A percentile compares a stretch with the other conserved stretches of the same genome.
phyloP scores from a whole-genome alignment of 257 asterid species.

The Nicotiana otophora region DNA sequence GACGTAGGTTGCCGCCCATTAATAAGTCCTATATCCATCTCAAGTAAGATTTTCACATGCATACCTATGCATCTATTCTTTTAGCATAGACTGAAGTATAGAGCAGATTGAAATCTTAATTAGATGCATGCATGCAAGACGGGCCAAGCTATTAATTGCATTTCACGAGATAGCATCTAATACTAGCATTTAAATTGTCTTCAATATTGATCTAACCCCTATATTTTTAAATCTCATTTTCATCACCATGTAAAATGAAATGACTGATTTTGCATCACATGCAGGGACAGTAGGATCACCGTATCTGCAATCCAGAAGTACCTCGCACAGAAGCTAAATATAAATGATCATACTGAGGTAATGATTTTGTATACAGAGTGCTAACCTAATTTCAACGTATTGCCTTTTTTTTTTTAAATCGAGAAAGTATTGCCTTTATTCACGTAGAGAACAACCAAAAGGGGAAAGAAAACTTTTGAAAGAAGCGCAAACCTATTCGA shows the following conservation, averaged over 20 bases:
- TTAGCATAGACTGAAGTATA: neutral
- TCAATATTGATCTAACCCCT: neutral
- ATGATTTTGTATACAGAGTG: neutral
- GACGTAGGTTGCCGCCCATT: neutral
- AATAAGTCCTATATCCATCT: neutral
- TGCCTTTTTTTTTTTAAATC: neutral
- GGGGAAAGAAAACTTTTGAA: neutral
- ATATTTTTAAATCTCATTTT: neutral
- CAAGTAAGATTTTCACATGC: neutral
- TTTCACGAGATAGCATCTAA: neutral
- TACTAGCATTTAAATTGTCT: neutral
- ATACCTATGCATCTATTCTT: neutral
- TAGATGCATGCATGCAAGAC: neutral
- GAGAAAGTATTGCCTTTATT: neutral
- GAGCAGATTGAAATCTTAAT: neutral
- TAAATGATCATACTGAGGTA: neutral
- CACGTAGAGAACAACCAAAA: neutral
- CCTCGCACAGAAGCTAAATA: neutral
- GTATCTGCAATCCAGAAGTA: neutral
- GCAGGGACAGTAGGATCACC: neutral
- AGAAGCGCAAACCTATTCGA: neutral
- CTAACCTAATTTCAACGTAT: neutral
- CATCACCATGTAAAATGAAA: neutral
- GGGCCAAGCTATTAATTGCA: neutral
- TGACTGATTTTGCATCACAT: neutral